Percentiles rank a stretch among this genome's conserved stretches.
Conservation (phyloP, 139 green algal species). For the Chlorella sp. region DNA sequence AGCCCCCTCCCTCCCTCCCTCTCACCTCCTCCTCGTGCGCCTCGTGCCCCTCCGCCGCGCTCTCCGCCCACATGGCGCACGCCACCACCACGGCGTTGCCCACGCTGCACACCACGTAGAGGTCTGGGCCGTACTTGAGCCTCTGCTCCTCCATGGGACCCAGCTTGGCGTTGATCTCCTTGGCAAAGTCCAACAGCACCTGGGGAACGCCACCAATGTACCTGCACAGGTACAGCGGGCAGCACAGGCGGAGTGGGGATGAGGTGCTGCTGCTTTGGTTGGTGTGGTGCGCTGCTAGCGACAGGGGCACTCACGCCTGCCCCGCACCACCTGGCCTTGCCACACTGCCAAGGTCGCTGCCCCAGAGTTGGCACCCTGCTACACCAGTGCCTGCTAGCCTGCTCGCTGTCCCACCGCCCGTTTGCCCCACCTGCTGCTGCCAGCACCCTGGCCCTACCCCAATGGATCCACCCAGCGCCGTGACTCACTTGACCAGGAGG, state of each 20-base stretch:
- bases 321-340: no score
- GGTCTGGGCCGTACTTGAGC: conserved; percentile 32
- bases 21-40: neutral
- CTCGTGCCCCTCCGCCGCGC: neutral
- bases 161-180: conserved; percentile 47
- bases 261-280: no score
- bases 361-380: no score
- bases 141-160: conserved; percentile 46
- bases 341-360: no score
- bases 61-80: conserved; percentile 1
- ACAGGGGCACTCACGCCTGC: no score
- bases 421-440: no score
- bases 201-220: conserved; percentile 37
- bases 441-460: no score
- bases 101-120: conserved; percentile 21
- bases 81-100: conserved; percentile 6
- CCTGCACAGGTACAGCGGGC: conserved; percentile 15
- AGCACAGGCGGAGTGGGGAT: neutral
- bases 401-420: no score
- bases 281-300: no score
- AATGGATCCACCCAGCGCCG: no score
- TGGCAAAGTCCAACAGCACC: conserved; percentile 45
- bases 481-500: conserved; percentile 35
- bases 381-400: no score
- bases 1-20: neutral